Evolutionary conservation across 176 grass and related monocot genomes (phyloP).

Genomic region (Microstegium vimineum): DNA sequence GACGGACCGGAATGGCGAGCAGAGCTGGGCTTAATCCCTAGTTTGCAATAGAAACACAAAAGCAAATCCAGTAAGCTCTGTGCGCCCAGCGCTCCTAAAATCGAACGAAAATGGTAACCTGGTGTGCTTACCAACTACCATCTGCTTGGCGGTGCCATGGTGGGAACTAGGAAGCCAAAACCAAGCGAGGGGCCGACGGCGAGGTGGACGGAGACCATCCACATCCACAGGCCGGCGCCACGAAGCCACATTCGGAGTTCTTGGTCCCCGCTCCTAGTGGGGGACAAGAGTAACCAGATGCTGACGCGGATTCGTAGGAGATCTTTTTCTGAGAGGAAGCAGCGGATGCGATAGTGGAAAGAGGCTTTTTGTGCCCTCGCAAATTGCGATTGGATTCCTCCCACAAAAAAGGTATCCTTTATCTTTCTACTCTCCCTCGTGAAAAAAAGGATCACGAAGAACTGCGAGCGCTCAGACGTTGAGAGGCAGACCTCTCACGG

Average conservation of each 20-base stretch:
- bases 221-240: background rate
- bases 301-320: background rate
- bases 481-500: no score
- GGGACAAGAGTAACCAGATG: background rate
- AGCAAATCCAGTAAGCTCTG: background rate
- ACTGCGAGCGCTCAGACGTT: background rate
- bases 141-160: background rate
- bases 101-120: background rate
- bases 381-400: background rate
- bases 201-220: background rate
- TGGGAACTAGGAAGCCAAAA: background rate
- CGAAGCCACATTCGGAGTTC: background rate
- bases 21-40: background rate
- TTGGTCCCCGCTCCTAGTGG: background rate
- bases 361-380: constrained; percentile 4
- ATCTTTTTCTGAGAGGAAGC: background rate
- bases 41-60: background rate
- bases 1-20: background rate
- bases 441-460: background rate
- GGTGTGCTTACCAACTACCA: background rate
- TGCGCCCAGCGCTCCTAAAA: background rate
- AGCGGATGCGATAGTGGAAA: background rate
- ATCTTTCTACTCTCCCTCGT: background rate
- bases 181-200: background rate
- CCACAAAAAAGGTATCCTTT: background rate